Evolutionary conservation across 345 rosid genomes (phyloP), one percentile per base, ranked within the genome.

Genomic region (Melaleuca quinquenervia): DNA sequence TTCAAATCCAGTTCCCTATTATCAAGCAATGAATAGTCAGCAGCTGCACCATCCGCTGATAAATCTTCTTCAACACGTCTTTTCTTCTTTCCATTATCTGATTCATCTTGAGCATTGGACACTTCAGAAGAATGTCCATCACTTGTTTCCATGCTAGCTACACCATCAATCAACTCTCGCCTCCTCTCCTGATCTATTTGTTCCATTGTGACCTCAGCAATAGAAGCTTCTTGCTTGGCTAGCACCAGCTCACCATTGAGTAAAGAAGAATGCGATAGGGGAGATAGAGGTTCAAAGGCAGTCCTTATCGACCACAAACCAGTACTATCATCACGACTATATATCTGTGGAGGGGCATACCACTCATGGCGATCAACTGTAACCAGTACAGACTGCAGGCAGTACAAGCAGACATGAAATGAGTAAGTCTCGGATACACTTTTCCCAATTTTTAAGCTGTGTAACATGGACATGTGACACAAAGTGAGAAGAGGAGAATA

Each of bases 311-410:
- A 92, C 99, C 99, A 97, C 83, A 96, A 88, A 85, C 99, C 99
- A 53, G 95, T 87, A 87, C 94, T 89, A 91, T 95, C 98, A 89
- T 97, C 93, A 83, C 99, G 98, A 82, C 94, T 94, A 87, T 95
- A 97, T 89, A 93, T 91, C 89, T 92, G 98, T 53, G 99, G 98
- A 88, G 96, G 92, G 76, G 96, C 96, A 86, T 95, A 97, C 99
- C 99, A 97, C 88, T 96, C 98, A 91, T 97, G 99, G 84, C 95
- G 95, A 91, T 96, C 98, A 82, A 95, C 87, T 27, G 97, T 95
- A 82, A 97, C 96, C 87, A 97, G 87, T 86, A 91, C 98, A 74
- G 95, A 94, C 99, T 97, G 95, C 93, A 92, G 86, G 70, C 45
- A 64, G 45, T 64, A 64, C 41, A 64, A 18, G 78, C 78, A 32